phyloP scores from a whole-genome alignment of 2,329 filamentous ascomycete genomes.

The Eutypella sp. region DNA sequence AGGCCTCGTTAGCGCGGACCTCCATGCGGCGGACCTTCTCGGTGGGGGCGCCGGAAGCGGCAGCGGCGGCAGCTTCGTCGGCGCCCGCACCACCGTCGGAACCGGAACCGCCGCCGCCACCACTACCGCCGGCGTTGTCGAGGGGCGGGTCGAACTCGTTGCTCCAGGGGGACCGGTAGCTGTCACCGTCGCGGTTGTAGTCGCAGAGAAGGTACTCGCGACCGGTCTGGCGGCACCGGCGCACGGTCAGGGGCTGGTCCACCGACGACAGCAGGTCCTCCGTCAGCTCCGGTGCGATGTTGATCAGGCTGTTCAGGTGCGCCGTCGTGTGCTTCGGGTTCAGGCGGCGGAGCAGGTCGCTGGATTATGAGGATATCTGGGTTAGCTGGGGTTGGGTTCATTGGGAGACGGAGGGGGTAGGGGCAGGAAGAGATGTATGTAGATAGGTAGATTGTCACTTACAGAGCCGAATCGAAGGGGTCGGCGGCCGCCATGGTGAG shows the following conservation, averaged over 20 bases:
- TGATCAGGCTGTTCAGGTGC: conserved; percentile 86
- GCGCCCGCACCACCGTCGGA: conserved; percentile 32
- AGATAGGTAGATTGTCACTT: conserved; percentile 28
- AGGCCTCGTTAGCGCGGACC: conserved; percentile 87
- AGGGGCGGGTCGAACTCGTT: conserved; percentile 96
- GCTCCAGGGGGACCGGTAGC: conserved; percentile 97
- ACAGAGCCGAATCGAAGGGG: conserved; percentile 74
- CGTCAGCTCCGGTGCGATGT: conserved; percentile 82
- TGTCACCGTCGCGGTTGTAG: conserved; percentile 98
- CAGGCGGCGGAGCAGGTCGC: conserved; percentile 95
- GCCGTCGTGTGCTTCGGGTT: conserved; percentile 87
- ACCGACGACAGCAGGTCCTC: conserved; percentile 98
- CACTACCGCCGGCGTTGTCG: conserved; percentile 52
- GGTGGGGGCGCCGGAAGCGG: conserved; percentile 80
- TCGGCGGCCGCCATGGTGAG: conserved; percentile 49
- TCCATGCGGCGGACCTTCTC: conserved; percentile 93
- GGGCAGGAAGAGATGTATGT: conserved; percentile 4
- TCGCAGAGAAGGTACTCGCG: conserved; percentile 98
- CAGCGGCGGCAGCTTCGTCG: conserved; percentile 44
- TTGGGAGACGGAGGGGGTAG: conserved; percentile 5
- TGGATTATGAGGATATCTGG: conserved; percentile 38
- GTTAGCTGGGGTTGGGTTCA: conserved; percentile 3
- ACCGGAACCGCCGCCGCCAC: no score
- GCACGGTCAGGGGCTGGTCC: conserved; percentile 85
- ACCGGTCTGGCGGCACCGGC: conserved; percentile 80